A percentile compares a stretch with the other conserved stretches of the same genome.
These are phyloP conservation scores for Calonectria pteridis DNA, from an alignment of 2,329 filamentous ascomycete genomes.

Conservation along the genomic window DNA sequence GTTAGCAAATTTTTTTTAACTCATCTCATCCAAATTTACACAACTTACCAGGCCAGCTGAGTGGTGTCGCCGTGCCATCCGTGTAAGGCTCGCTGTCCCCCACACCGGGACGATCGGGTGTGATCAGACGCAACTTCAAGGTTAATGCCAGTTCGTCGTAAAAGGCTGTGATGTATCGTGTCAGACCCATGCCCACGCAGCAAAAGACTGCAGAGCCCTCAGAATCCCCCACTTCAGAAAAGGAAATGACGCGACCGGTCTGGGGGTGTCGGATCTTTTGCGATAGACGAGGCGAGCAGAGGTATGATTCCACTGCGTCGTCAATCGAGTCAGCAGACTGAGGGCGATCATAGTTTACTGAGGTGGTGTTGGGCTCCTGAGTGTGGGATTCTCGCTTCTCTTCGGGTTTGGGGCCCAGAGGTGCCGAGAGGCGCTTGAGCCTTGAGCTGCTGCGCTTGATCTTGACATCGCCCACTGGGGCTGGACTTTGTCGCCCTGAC, in stretches of 20 bases:
- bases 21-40: not conserved
- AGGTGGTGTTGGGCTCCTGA: constrained; percentile 47
- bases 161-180: constrained; percentile 94
- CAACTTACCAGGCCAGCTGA: constrained; percentile 90
- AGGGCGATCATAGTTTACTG: constrained; percentile 77
- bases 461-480: constrained; percentile 58
- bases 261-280: constrained; percentile 90
- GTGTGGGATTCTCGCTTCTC: constrained; percentile 48
- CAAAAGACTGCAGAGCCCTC: constrained; percentile 94
- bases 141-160: constrained; percentile 96
- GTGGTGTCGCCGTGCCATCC: constrained; percentile 84
- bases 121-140: constrained; percentile 89
- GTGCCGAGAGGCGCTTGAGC: constrained; percentile 69
- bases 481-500: constrained; percentile 64
- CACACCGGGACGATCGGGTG: constrained; percentile 92
- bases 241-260: constrained; percentile 89
- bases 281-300: constrained; percentile 85
- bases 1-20: constrained; percentile 46
- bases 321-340: constrained; percentile 89
- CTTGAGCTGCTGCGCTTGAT: constrained; percentile 69
- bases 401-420: constrained; percentile 57
- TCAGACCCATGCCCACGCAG: constrained; percentile 97
- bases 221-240: constrained; percentile 95
- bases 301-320: constrained; percentile 86
- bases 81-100: constrained; percentile 90